Percentiles rank a stretch among this genome's conserved stretches.
phyloP scores from a whole-genome alignment of 257 asterid species.

The Nicotiana undulata region DNA sequence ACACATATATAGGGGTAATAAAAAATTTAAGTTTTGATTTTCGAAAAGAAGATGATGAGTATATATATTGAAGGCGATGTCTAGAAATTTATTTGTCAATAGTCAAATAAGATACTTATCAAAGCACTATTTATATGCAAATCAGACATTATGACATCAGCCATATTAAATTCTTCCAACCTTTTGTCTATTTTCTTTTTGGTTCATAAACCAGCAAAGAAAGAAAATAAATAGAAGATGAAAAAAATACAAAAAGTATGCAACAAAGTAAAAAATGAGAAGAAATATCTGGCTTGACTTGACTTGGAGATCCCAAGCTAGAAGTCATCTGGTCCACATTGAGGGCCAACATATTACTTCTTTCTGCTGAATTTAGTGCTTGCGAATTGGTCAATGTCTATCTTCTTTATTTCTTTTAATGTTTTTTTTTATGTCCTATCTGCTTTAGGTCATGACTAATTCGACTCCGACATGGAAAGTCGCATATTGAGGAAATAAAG shows the following conservation, averaged over 20 bases:
- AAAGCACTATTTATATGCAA: neutral
- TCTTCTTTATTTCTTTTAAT: no score
- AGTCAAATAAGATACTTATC: neutral
- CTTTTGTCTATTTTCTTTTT: neutral
- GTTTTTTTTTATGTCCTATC: no score
- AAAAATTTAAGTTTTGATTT: neutral
- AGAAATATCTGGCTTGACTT: constrained; percentile 4
- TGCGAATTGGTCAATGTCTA: neutral
- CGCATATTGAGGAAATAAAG: no score
- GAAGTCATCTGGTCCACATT: neutral
- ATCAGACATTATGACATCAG: neutral
- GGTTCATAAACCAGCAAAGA: neutral
- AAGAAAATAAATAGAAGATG: neutral
- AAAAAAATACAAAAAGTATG: neutral
- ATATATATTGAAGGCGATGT: neutral
- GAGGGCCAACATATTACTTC: neutral
- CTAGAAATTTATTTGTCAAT: neutral
- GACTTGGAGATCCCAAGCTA: neutral
- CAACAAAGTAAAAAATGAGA: neutral
- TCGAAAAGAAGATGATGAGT: neutral
- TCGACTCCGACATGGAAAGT: no score
- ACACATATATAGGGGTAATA: no score
- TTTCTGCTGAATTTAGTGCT: neutral
- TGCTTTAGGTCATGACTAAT: no score
- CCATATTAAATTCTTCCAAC: neutral